Conservation (phyloP, 306 rosid genomes). For the Quercus suber region DNA sequence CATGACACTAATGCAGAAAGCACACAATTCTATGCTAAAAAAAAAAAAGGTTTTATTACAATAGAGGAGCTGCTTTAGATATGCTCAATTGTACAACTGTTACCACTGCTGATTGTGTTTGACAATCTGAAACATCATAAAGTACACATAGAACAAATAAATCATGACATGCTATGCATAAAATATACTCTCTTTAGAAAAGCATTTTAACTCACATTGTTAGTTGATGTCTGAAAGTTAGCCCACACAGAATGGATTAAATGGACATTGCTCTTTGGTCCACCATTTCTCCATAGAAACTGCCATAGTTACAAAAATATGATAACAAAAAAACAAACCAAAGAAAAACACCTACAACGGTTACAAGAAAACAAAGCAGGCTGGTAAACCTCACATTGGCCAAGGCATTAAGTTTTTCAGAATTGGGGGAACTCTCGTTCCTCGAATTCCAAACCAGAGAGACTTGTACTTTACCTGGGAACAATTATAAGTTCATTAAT, state of each 20-base stretch:
- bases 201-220: slow-evolving; percentile 67
- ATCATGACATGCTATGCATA: background rate
- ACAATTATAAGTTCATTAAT: slow-evolving; percentile 5
- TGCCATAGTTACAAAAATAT: slow-evolving; percentile 25
- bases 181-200: background rate
- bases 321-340: background rate
- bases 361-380: background rate
- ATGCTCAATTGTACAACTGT: background rate
- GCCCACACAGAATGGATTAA: slow-evolving; percentile 95
- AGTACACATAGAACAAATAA: background rate
- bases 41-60: too few species aligned
- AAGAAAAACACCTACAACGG: background rate
- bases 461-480: slow-evolving; percentile 85
- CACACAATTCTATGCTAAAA: too few species aligned
- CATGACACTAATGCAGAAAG: background rate
- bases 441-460: slow-evolving; percentile 96
- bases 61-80: background rate
- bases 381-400: slow-evolving; percentile 59
- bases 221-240: slow-evolving; percentile 90
- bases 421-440: slow-evolving; percentile 58
- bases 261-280: slow-evolving; percentile 60
- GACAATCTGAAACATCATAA: background rate
- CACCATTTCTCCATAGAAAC: slow-evolving; percentile 92
- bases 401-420: slow-evolving; percentile 66
- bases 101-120: background rate